Conservation (phyloP, 1,284 basidiomycete genomes). For the Trichosporon sp. region DNA sequence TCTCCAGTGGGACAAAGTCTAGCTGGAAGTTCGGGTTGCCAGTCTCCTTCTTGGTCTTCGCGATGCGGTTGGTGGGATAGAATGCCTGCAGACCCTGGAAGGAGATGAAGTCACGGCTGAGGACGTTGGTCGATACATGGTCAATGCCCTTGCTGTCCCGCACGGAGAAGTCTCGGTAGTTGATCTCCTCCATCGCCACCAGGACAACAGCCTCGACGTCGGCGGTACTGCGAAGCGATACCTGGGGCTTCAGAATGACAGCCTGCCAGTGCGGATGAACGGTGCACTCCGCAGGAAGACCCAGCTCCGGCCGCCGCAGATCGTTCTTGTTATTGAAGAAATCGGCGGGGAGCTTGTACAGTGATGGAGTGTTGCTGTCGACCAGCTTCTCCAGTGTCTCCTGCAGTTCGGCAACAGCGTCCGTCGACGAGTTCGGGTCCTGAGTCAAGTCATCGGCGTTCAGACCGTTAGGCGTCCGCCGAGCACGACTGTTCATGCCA, state of each 20-base stretch:
- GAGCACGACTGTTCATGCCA: constrained; percentile 22
- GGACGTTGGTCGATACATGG: constrained; percentile 75
- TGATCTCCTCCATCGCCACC: constrained; percentile 74
- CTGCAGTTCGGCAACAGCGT: constrained; percentile 5
- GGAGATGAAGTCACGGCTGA: constrained; percentile 71
- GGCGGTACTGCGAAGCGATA: constrained; percentile 67
- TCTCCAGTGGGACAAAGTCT: constrained; percentile 74
- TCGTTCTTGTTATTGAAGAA: constrained; percentile 17
- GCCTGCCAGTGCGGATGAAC: constrained; percentile 66
- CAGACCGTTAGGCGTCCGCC: constrained; percentile 16
- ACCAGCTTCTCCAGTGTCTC: constrained; percentile 22
- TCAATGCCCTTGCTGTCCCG: constrained; percentile 74
- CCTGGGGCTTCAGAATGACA: constrained; percentile 83
- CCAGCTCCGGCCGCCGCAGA: constrained; percentile 20
- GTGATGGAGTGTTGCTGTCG: constrained; percentile 11
- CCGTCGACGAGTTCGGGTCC: background rate
- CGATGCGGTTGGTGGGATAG: constrained; percentile 56
- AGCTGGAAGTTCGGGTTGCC: constrained; percentile 17
- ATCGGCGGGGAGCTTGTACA: constrained; percentile 23
- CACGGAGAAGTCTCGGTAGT: constrained; percentile 73
- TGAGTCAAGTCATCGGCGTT: constrained; percentile 14
- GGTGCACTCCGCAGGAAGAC: constrained; percentile 41
- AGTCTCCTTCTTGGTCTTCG: background rate
- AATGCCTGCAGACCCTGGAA: constrained; percentile 82
- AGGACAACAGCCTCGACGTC: constrained; percentile 64